phyloP scores from a whole-genome alignment of 129 eudicot genomes.

The Escallonia rubra region DNA sequence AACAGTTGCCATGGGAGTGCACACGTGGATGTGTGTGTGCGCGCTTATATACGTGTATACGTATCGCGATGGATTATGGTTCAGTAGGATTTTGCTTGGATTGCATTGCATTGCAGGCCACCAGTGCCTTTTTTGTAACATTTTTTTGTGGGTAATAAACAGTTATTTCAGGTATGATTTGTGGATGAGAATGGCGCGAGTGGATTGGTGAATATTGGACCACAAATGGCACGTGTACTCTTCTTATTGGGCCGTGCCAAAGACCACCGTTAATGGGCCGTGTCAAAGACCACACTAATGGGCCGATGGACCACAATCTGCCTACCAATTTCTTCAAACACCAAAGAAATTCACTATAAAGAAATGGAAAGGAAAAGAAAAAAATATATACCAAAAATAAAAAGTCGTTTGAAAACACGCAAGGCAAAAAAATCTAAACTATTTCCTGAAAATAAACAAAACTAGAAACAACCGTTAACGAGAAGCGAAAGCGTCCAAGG shows the following conservation, averaged over 20 bases:
- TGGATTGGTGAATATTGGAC: constrained; percentile 36
- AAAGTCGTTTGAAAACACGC: too few species aligned
- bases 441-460: too few species aligned
- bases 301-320: too few species aligned
- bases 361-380: too few species aligned
- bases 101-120: background rate
- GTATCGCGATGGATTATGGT: constrained; percentile 12
- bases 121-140: background rate
- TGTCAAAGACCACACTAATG: too few species aligned
- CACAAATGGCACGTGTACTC: constrained; percentile 39
- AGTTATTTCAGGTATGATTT: constrained; percentile 48
- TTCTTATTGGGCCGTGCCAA: background rate
- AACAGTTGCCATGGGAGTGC: constrained; percentile 53
- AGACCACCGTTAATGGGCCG: too few species aligned
- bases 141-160: constrained; percentile 14
- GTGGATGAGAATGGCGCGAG: constrained; percentile 44
- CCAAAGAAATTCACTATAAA: too few species aligned
- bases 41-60: constrained; percentile 8
- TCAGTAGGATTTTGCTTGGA: constrained; percentile 21
- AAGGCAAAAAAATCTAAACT: too few species aligned
- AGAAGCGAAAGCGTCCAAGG: too few species aligned
- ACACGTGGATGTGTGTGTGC: background rate
- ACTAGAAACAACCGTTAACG: too few species aligned
- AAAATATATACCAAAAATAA: too few species aligned
- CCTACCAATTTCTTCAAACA: too few species aligned